Evolutionary conservation across 1,139 yeast species (phyloP).

Genomic region (Suhomyces anneliseae): DNA sequence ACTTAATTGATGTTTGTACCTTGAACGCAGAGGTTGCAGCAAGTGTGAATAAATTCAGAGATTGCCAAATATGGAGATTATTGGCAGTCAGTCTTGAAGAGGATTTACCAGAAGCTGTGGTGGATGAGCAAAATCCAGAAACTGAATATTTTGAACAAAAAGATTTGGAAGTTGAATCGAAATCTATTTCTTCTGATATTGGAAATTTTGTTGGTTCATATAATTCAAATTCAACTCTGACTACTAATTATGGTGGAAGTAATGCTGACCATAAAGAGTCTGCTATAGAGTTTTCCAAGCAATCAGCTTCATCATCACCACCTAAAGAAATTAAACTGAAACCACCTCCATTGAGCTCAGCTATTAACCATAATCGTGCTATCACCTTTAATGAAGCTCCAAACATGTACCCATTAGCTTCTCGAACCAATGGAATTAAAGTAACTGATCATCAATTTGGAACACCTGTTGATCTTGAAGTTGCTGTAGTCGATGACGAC

Average conservation of each 20-base stretch:
- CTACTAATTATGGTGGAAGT: slow-evolving; percentile 39
- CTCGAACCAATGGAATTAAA: slow-evolving; percentile 15
- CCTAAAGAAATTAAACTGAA: neutral
- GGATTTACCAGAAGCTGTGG: slow-evolving; percentile 23
- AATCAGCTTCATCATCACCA: slow-evolving; percentile 4
- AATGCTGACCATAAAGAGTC: slow-evolving; percentile 4
- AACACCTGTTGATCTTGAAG: slow-evolving; percentile 21
- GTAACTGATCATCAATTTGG: slow-evolving; percentile 1
- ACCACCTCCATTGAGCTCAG: neutral
- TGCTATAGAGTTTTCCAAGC: slow-evolving; percentile 3
- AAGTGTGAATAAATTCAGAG: slow-evolving; percentile 51
- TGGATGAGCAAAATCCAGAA: slow-evolving; percentile 2
- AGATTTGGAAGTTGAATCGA: slow-evolving; percentile 20
- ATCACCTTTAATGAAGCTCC: neutral
- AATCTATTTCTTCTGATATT: slow-evolving; percentile 41
- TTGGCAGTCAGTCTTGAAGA: slow-evolving; percentile 56
- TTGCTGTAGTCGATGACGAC: slow-evolving; percentile 25
- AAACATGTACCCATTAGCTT: slow-evolving; percentile 17
- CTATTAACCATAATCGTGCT: neutral
- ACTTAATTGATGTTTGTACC: slow-evolving; percentile 53
- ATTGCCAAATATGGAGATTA: slow-evolving; percentile 72
- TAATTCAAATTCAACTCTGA: slow-evolving; percentile 46
- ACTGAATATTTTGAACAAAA: neutral
- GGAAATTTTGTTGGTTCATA: slow-evolving; percentile 47
- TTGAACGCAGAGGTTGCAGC: slow-evolving; percentile 62